Base-by-base conservation (phyloP, 1,284 basidiomycete genomes). In the Sporisorium exsertum region DNA sequence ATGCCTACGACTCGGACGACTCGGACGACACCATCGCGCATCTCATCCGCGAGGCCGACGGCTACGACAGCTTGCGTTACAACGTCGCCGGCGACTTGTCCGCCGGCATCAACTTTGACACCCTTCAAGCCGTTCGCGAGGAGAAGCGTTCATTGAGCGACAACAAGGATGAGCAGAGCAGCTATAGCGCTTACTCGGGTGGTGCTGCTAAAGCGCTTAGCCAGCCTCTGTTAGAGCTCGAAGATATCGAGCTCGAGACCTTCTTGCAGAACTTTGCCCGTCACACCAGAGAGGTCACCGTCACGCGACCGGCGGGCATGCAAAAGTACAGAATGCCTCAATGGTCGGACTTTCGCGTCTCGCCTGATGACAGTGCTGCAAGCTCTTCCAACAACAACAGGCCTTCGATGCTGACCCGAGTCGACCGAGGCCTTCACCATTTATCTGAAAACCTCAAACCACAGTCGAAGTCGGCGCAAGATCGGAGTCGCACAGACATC, bases 271-370 rank as follows among this genome's bases (percentile, higher is more conserved):
- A 75, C 55, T 85, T 85, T 67, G 77, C 75, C 24, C 67, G 77
- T 9, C 82, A 85, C 53, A 85, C 84, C n/a, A 73, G 76, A 24
- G 79, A 84, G 46, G 78, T 85, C 40, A 78, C 77, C 27, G 77
- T 85, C 18, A 77, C 81, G 1, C 64, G 61, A 29, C 50, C 68
- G 5, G 51, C 58, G 4, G 62, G 61, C 5, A 56, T 33, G 42
- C 68, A 79, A 27, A 76, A 73, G 57, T 64, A 74, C 26, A 63
- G 84, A 27, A 83, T 85, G 82, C 84, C 84, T 12, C 67, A 80
- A 40, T 84, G 83, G 83, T 71, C 76, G 26, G 84, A 85, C 63
- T 85, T 85, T 64, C 67, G 67, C 8, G 77, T 84, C 33, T 78
- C 81, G 2, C 74, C 81, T 1, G 70, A 76, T 22, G 81, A 77